phyloP scores from a whole-genome alignment of 2,329 filamentous ascomycete genomes.

The Hypoxylon sp. region DNA sequence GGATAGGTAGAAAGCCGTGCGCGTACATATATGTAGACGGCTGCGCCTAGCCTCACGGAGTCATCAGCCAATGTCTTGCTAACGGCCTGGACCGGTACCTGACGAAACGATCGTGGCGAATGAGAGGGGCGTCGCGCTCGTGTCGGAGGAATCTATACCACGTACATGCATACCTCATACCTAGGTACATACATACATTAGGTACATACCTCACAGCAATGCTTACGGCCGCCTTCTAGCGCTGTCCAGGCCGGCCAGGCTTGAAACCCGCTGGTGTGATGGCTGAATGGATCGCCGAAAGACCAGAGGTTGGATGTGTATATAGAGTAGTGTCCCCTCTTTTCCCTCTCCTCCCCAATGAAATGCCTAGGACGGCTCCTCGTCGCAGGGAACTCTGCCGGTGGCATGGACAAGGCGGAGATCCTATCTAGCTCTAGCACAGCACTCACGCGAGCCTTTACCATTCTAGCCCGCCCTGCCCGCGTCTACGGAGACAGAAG shows the following conservation, averaged over 20 bases:
- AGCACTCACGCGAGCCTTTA: conserved; percentile 25
- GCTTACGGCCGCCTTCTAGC: conserved; percentile 29
- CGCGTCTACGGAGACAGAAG: too few relatives aligned
- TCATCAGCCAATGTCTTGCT: conserved; percentile 19
- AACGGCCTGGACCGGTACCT: conserved; percentile 24
- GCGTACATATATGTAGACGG: too few relatives aligned
- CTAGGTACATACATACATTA: too few relatives aligned
- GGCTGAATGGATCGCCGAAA: conserved; percentile 28
- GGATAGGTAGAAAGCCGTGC: too few relatives aligned
- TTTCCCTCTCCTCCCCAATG: conserved; percentile 13
- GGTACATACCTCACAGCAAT: too few relatives aligned
- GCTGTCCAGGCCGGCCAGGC: conserved; percentile 24
- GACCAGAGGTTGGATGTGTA: too few relatives aligned
- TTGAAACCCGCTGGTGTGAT: conserved; percentile 31
- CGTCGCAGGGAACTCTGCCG: conserved; percentile 4
- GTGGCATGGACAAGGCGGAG: conserved; percentile 33
- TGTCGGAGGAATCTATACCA: conserved; percentile 28
- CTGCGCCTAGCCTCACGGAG: conserved; percentile 33
- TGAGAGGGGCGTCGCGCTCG: conserved; percentile 6
- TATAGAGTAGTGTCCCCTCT: too few relatives aligned
- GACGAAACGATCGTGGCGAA: conserved; percentile 28
- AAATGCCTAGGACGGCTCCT: conserved; percentile 6
- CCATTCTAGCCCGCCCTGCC: conserved; percentile 15
- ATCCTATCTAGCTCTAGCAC: conserved; percentile 13
- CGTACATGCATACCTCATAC: too few relatives aligned